phyloP scores from a whole-genome alignment of 495 filamentous ascomycete species.

The Hypoxylon perforatum region DNA sequence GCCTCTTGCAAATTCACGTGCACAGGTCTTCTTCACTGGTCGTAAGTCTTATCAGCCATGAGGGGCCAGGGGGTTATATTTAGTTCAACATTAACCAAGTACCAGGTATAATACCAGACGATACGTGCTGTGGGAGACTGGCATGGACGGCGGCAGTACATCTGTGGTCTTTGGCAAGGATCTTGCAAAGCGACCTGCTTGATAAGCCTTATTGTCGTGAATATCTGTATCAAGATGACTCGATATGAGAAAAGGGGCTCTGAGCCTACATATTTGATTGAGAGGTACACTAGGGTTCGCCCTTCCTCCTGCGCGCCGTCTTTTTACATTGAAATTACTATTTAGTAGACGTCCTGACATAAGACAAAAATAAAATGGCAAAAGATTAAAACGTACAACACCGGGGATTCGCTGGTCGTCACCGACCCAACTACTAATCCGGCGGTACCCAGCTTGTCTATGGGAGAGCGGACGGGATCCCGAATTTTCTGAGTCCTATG shows the following conservation, averaged over 20 bases:
- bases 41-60: constrained; percentile 1
- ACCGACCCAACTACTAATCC: constrained; percentile 61
- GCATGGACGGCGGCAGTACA: constrained; percentile 10
- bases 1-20: constrained; percentile 5
- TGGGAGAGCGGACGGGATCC: constrained; percentile 61
- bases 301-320: too few species aligned
- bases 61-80: too few species aligned
- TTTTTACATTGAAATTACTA: too few species aligned
- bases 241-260: too few species aligned
- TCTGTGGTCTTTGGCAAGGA: constrained; percentile 14
- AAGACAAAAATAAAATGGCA: too few species aligned
- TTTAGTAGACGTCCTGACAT: too few species aligned
- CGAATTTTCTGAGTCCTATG: constrained; percentile 54
- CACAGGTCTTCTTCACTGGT: constrained; percentile 21
- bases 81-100: background rate
- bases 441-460: constrained; percentile 49
- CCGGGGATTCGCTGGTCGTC: constrained; percentile 59
- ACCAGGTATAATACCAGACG: constrained; percentile 21
- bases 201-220: too few species aligned
- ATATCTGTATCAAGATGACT: too few species aligned
- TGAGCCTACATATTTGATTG: too few species aligned
- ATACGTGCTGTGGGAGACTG: constrained; percentile 18
- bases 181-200: too few species aligned
- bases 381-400: constrained; percentile 61
- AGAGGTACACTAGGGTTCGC: too few species aligned